Base-by-base conservation (phyloP, 2,329 filamentous ascomycete genomes). In the Magnaporthiopsis poae region DNA sequence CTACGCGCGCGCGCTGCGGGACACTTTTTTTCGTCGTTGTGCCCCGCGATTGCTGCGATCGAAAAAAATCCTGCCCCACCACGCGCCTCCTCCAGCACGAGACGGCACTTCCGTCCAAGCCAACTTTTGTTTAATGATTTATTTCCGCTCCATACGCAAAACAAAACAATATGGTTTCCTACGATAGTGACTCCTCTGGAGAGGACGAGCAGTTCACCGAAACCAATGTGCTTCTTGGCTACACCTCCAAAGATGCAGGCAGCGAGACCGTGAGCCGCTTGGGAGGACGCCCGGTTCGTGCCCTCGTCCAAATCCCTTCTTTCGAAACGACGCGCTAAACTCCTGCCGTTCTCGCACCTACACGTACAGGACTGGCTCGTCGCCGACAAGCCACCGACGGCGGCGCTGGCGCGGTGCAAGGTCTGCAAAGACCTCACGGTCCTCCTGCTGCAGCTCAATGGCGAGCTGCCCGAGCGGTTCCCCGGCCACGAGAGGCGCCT, bases 221-320 rank as follows among this genome's bases (percentile, higher is more conserved):
- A 76, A 98, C 95, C 8, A 91, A 90, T 70, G 92, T 97, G 2
- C 85, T 97, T 1, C 84, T 99, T 15, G 95, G 95, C 5, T 99
- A 96, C 76, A 90, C 92, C 3, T 90, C 90, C 1, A 87, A 88
- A 74, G 91, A 96, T 66, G 80, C 87, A 18, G 89, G 88, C 66
- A 88, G 91, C 69, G 94, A 99, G 76, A 84, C 86, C 15, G 89
- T 96, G 73, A 97, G 91, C 77, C 91, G 94, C 71, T 81, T 99
- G 13, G 95, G 95, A 70, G 95, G 95, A 66, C 84, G 82, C 72
- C 92, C 95, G 65, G 94, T 97, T 88, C 56, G 35, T 63, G 25
- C n/a, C 33, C 29, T 27, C 29, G 21, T 39, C 12, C 15, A 25
- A 64, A 60, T 63, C 39, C 39, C 4, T 62, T 66, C 13, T 18